Evolutionary conservation across 2,329 filamentous ascomycete genomes (phyloP).

Genomic region (Decorospora gaudefroyi): DNA sequence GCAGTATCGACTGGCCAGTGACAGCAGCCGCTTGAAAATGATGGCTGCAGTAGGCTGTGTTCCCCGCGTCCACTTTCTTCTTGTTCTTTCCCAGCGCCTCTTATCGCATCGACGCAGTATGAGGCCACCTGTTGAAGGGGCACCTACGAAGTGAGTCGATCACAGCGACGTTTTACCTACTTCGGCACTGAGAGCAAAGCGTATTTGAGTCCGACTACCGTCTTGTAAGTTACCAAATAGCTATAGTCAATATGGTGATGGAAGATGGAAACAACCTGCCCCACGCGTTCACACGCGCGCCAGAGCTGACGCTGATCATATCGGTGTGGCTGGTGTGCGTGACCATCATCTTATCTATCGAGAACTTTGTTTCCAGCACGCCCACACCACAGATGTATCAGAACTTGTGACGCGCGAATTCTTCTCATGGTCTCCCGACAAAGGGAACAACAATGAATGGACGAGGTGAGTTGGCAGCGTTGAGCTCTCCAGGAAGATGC

Average conservation of each 20-base stretch:
- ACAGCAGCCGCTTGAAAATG: slow-evolving; percentile 2
- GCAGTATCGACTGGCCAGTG: slow-evolving; percentile 4
- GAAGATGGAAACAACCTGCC: slow-evolving; percentile 13
- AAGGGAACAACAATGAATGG: too few relatives aligned
- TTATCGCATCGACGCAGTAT: slow-evolving; percentile 5
- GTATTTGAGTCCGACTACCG: too few relatives aligned
- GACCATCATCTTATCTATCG: slow-evolving; percentile 15
- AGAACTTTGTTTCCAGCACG: too few relatives aligned
- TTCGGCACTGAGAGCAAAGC: too few relatives aligned
- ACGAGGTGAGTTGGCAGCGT: background rate
- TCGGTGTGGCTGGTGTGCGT: slow-evolving; percentile 13
- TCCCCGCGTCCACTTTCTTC: slow-evolving; percentile 11
- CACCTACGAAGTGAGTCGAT: too few relatives aligned
- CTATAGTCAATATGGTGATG: too few relatives aligned
- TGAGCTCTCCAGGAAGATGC: slow-evolving; percentile 1
- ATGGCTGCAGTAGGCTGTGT: slow-evolving; percentile 12
- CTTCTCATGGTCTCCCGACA: too few relatives aligned
- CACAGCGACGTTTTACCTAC: too few relatives aligned
- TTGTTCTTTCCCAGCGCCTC: slow-evolving; percentile 10
- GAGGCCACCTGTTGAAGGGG: too few relatives aligned
- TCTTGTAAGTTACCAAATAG: too few relatives aligned
- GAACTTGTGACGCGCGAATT: background rate
- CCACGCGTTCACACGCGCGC: slow-evolving; percentile 17
- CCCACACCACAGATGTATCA: too few relatives aligned
- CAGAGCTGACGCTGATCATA: slow-evolving; percentile 10